Conservation (phyloP, 176 grass and related monocot species). For the Raddia guianensis region DNA sequence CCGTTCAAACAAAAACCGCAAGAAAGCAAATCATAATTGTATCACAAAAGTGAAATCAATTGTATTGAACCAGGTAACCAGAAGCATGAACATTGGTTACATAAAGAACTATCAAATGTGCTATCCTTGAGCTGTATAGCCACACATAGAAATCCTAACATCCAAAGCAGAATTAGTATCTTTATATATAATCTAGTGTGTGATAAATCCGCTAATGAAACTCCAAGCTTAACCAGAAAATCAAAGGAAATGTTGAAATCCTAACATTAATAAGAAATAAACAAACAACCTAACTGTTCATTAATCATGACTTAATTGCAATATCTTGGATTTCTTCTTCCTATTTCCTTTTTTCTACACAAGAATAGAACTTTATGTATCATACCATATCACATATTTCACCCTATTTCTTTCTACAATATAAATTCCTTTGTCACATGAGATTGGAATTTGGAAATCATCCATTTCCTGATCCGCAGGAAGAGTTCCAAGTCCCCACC, state of each 20-base stretch:
- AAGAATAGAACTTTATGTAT: background rate
- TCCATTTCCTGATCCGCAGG: background rate
- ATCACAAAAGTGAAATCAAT: background rate
- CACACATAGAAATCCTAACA: background rate
- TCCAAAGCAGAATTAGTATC: slow-evolving; percentile 3
- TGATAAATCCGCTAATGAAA: background rate
- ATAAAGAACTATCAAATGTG: background rate
- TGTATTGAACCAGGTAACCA: background rate
- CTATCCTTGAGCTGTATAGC: background rate
- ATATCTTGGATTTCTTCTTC: background rate
- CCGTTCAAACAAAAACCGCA: background rate
- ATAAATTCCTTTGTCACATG: background rate
- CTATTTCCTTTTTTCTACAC: background rate
- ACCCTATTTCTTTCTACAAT: background rate
- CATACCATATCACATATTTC: background rate
- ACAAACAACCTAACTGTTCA: background rate
- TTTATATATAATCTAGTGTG: background rate
- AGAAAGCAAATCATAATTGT: background rate
- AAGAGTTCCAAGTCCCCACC: background rate
- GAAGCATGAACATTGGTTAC: background rate
- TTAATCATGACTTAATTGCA: background rate
- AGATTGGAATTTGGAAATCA: slow-evolving; percentile 17
- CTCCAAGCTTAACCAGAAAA: background rate
- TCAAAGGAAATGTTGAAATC: background rate
- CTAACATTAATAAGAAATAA: slow-evolving; percentile 2